A percentile compares a stretch with the other conserved stretches of the same genome.
These are phyloP conservation scores for Rhododendron williamsianum DNA, from an alignment of 148 eudicot genomes.

Conservation along the genomic window DNA sequence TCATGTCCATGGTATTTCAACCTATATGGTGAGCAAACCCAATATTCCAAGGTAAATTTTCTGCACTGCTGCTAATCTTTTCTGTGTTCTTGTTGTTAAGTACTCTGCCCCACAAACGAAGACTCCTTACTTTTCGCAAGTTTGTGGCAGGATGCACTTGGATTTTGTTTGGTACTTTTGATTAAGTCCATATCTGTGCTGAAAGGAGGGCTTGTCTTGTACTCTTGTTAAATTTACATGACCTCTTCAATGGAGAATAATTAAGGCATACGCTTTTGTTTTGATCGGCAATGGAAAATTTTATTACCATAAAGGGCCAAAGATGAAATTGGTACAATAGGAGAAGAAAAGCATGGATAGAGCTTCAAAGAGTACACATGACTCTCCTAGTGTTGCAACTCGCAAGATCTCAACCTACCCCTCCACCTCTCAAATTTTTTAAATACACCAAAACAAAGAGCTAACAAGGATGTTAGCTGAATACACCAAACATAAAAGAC, in stretches of 20 bases:
- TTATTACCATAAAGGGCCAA: no score
- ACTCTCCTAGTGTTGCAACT: no score
- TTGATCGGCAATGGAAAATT: no score
- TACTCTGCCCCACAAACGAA: background rate
- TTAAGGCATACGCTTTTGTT: background rate
- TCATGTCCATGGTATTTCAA: constrained; percentile 53
- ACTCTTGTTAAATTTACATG: background rate
- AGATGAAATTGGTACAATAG: no score
- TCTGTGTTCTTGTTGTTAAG: background rate
- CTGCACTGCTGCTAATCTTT: background rate
- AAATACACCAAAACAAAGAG: no score
- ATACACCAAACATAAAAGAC: no score
- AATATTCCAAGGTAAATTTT: constrained; percentile 72
- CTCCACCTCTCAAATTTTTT: no score
- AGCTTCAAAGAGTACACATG: no score
- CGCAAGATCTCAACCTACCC: no score
- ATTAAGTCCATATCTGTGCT: background rate
- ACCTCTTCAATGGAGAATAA: background rate
- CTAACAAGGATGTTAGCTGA: no score
- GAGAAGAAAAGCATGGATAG: no score
- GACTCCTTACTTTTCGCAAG: background rate
- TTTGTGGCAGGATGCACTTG: background rate
- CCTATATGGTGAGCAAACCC: constrained; percentile 52
- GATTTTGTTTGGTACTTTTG: background rate
- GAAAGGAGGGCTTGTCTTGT: background rate